Percentiles rank a stretch among this genome's conserved stretches.
phyloP scores from a whole-genome alignment of 225 moss, liverwort and hornwort species.

The Pseudoscleropodium purum region DNA sequence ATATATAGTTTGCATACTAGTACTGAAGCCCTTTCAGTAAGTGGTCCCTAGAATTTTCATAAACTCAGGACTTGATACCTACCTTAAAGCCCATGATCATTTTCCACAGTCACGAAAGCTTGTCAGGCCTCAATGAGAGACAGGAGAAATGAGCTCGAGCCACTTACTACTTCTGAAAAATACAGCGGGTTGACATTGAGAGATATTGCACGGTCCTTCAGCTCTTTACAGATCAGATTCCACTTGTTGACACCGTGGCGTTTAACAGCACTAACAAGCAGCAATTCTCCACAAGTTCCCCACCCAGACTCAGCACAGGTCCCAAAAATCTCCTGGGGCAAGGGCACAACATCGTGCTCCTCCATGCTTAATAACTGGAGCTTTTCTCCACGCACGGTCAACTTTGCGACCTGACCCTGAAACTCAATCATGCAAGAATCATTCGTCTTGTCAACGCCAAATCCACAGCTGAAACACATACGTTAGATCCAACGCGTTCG shows the following conservation, averaged over 20 bases:
- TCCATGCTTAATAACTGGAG: conserved; percentile 4
- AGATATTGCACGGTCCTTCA: conserved; percentile 56
- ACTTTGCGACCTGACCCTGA: too few species aligned
- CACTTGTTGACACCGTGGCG: conserved; percentile 62
- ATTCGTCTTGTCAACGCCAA: not conserved
- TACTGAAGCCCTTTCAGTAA: not conserved
- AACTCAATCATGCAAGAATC: not conserved
- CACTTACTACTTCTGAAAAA: conserved; percentile 50
- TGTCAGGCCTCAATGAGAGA: not conserved
- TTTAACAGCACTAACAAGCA: conserved; percentile 76
- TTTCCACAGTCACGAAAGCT: not conserved
- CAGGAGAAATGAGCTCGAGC: not conserved
- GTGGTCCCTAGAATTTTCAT: not conserved
- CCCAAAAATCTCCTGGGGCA: conserved; percentile 17
- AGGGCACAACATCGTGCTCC: conserved; percentile 4
- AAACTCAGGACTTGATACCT: not conserved
- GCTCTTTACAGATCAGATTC: conserved; percentile 56
- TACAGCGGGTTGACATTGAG: conserved; percentile 41
- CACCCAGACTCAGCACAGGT: conserved; percentile 19
- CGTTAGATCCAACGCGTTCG: not conserved
- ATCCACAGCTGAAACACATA: not conserved
- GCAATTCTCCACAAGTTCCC: conserved; percentile 73
- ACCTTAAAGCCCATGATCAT: not conserved
- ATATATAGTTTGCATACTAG: not conserved
- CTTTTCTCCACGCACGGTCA: not conserved